Evolutionary conservation across 2,329 filamentous ascomycete genomes (phyloP), one percentile per base, ranked within the genome.

Genomic region (Ampelomyces quisqualis): DNA sequence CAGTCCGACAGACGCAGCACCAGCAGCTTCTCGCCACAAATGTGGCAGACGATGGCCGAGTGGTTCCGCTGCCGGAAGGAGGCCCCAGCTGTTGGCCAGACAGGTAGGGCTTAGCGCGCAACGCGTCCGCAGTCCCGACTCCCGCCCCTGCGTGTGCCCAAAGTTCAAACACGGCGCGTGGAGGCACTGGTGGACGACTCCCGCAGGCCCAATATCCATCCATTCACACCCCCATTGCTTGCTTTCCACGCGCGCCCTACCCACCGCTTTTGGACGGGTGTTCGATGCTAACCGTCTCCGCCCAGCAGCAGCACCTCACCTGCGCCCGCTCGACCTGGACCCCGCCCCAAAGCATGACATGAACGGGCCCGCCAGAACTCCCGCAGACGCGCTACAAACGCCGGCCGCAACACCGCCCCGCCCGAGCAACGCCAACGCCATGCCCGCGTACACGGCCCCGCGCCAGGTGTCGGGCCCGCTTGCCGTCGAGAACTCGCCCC

Each of bases 381-480:
- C 42, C 34, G 54, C 43, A 42, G 47, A 61, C 48, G 28, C 47
- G 20, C 38, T 49, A 20, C 50, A 35, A 41, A 38, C 49, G 15
- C 43, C 53, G 29, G 42, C 45, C 41, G 27, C 42, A 11, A 42
- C 51, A 34, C 45, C 56, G 23, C 41, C 45, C 26, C 47, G 46
- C 28, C 34, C 46, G 6, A 19, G 43, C 28, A 45, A 38, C 31
- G 40, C 20, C 17, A 28, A 40, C 34, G 39, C 41, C 34, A 67
- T 68, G 64, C 58, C 62, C 27, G 36, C 55, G 33, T 46, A 54
- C 40, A 62, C 62, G 2, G 51, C 59, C 5, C 53, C 63, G 23
- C 58, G 64, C 38, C 60, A 60, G 47, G 47, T 47, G 24, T 58
- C 60, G 23, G 62, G 64, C 28, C 65, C 65, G 17, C 49, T 64